These are phyloP conservation scores for Diplocarpon rosae DNA, from an alignment of 2,329 filamentous ascomycete genomes.

Conservation along the genomic window DNA sequence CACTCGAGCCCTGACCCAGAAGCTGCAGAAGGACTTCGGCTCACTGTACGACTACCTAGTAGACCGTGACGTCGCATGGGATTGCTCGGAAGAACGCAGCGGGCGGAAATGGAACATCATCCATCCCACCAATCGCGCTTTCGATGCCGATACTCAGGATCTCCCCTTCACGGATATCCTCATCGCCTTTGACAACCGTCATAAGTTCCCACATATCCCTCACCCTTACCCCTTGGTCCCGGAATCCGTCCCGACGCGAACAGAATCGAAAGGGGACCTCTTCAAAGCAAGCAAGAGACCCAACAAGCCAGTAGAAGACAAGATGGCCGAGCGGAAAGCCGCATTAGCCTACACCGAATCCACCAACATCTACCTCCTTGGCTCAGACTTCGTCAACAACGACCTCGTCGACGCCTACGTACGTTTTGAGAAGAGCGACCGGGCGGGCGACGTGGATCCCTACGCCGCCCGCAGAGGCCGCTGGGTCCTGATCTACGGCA, in stretches of 20 bases:
- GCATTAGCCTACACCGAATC: slow-evolving; percentile 46
- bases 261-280: slow-evolving; percentile 13
- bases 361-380: slow-evolving; percentile 46
- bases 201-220: slow-evolving; percentile 54
- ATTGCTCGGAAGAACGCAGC: slow-evolving; percentile 47
- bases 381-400: slow-evolving; percentile 41
- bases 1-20: slow-evolving; percentile 43
- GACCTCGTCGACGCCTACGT: slow-evolving; percentile 44
- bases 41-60: slow-evolving; percentile 62
- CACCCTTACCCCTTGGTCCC: slow-evolving; percentile 57
- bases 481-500: slow-evolving; percentile 50
- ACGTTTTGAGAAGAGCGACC: slow-evolving; percentile 45
- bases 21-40: slow-evolving; percentile 55
- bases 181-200: slow-evolving; percentile 51
- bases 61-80: slow-evolving; percentile 55
- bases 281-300: slow-evolving; percentile 12
- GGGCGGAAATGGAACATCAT: slow-evolving; percentile 56
- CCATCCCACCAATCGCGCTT: slow-evolving; percentile 34
- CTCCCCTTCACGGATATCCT: slow-evolving; percentile 58
- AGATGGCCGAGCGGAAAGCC: slow-evolving; percentile 18
- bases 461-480: slow-evolving; percentile 44
- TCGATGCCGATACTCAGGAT: slow-evolving; percentile 39
- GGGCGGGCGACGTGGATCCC: slow-evolving; percentile 39
- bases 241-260: slow-evolving; percentile 33
- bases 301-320: slow-evolving; percentile 12